These are phyloP conservation scores for Pseudopyricularia javanii DNA, from an alignment of 2,329 filamentous ascomycete genomes.

Conservation along the genomic window DNA sequence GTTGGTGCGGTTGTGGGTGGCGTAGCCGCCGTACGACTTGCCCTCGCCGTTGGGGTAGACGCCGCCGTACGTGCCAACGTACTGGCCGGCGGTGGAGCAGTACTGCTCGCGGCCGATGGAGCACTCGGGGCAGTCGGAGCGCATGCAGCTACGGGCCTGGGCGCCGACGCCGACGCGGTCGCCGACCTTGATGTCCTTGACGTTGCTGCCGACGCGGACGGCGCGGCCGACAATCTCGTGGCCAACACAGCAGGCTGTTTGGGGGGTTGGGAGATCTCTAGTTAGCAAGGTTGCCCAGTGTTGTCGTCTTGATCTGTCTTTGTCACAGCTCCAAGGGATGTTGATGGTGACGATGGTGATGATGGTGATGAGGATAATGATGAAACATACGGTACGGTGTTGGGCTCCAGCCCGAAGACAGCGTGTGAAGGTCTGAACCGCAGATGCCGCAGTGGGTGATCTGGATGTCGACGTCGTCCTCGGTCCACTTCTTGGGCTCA, in stretches of 20 bases:
- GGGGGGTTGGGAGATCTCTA: not conserved
- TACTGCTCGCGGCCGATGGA: conserved; percentile 2
- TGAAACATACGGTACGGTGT: conserved; percentile 19
- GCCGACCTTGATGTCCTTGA: conserved; percentile 22
- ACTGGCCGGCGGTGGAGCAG: conserved; percentile 4
- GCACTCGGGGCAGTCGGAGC: conserved; percentile 19
- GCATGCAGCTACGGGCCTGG: conserved; percentile 12
- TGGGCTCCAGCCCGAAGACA: conserved; percentile 38
- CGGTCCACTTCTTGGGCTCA: conserved; percentile 53
- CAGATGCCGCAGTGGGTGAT: conserved; percentile 56
- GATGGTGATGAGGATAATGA: too few relatives aligned
- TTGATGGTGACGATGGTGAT: too few relatives aligned
- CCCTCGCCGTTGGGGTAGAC: conserved; percentile 23
- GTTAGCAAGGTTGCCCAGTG: not conserved
- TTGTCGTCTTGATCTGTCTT: too few relatives aligned
- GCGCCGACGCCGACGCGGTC: conserved; percentile 11
- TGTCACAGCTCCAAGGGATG: too few relatives aligned
- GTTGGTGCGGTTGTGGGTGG: conserved; percentile 17
- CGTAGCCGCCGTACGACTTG: conserved; percentile 12
- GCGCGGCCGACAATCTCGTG: conserved; percentile 54
- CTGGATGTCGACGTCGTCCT: conserved; percentile 53
- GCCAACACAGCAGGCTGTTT: conserved; percentile 36
- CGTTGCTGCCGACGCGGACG: conserved; percentile 37
- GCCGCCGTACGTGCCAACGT: conserved; percentile 6
- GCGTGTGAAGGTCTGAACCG: conserved; percentile 46